Conservation (phyloP, 1,284 basidiomycete genomes). For the Pisolithus thermaeus region DNA sequence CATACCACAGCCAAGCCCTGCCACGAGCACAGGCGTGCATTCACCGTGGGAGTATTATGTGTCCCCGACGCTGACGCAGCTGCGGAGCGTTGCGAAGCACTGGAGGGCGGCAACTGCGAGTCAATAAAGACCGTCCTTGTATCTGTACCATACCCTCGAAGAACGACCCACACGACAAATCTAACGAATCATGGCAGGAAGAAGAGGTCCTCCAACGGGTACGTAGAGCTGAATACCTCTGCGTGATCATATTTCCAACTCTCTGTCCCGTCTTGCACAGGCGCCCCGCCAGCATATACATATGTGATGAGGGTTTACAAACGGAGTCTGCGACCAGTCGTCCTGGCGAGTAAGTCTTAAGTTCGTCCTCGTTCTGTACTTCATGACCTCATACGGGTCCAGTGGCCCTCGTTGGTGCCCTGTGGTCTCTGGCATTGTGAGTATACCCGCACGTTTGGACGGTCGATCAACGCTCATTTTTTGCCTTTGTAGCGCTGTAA, state of each 20-base stretch:
- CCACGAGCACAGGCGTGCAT: not conserved
- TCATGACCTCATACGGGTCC: not conserved
- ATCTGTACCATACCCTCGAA: not conserved
- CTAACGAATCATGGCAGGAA: conserved; percentile 12
- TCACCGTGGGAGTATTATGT: not conserved
- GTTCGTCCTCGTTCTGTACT: conserved; percentile 3
- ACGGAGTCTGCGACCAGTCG: conserved; percentile 52
- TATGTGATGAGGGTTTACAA: conserved; percentile 51
- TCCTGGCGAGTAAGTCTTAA: conserved; percentile 47
- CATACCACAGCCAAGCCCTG: too few species aligned
- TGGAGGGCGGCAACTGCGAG: not conserved
- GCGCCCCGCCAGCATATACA: conserved; percentile 51
- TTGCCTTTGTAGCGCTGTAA: conserved; percentile 42
- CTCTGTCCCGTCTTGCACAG: conserved; percentile 24
- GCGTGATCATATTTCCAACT: not conserved
- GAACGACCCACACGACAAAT: not conserved
- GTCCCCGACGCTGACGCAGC: not conserved
- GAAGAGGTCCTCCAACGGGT: conserved; percentile 14
- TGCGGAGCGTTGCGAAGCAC: not conserved
- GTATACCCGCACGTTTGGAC: conserved; percentile 20
- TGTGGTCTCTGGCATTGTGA: conserved; percentile 62
- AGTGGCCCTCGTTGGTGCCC: conserved; percentile 44
- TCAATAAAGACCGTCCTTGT: not conserved
- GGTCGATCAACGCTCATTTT: conserved; percentile 1
- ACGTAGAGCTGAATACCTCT: not conserved